Evolutionary conservation across 2,329 filamentous ascomycete genomes (phyloP).

Genomic region (Botrytis deweyae): DNA sequence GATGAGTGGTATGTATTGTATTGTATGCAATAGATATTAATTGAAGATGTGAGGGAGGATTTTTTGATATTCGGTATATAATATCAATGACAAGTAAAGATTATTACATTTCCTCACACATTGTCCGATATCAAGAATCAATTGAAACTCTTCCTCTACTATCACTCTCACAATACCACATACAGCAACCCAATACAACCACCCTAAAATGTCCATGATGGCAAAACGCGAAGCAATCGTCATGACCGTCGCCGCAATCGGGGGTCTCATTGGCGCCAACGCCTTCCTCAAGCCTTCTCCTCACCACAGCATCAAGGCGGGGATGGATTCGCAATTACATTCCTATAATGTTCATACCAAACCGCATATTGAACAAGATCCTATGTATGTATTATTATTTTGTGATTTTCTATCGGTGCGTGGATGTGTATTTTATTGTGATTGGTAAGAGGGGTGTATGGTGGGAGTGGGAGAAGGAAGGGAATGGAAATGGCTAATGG

Average conservation of each 20-base stretch:
- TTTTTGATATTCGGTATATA: background rate
- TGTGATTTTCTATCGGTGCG: background rate
- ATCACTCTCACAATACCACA: background rate
- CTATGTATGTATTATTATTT: constrained; percentile 20
- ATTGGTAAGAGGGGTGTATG: background rate
- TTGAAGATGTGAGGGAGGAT: rapidly evolving
- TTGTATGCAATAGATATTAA: background rate
- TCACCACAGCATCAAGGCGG: constrained; percentile 14
- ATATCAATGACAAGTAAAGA: background rate
- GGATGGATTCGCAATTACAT: constrained; percentile 16
- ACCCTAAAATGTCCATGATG: constrained; percentile 6
- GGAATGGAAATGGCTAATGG: background rate
- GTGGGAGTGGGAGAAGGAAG: too few relatives aligned
- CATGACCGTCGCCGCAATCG: constrained; percentile 11
- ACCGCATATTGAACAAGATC: constrained; percentile 11
- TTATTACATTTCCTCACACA: background rate
- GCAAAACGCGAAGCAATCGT: constrained; percentile 18
- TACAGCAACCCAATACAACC: background rate
- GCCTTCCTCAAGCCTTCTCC: constrained; percentile 4
- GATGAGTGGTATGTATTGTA: background rate
- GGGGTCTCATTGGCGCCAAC: constrained; percentile 19
- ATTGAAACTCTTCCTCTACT: background rate
- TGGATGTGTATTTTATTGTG: background rate
- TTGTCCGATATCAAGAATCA: background rate
- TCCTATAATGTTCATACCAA: constrained; percentile 12